Evolutionary conservation across 768 basidiomycete species (phyloP), one percentile per base, ranked within the genome.

Genomic region (Cystoderma amianthinum): DNA sequence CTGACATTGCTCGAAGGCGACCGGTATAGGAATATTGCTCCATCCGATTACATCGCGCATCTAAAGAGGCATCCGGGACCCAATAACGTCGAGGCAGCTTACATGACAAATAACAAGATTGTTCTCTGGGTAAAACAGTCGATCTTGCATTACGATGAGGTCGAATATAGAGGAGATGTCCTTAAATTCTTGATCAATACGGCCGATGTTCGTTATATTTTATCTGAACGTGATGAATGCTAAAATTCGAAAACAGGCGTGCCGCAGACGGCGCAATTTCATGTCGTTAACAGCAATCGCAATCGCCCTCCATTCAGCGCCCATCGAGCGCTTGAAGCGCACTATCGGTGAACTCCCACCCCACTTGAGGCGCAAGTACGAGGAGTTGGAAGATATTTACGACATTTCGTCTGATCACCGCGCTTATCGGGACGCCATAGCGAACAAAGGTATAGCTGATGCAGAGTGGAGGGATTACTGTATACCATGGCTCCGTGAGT

Each of bases 1-100:
- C 60, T 74, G 10, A 63, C 70, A 2, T 47, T 71, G 9, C 53
- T 72, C 9, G 72, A 74, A 50, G 65, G 67, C 13, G 67, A 71
- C 41, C 56, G 50, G 38, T 72, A 66, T 46, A 51, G 49, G 15
- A 49, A 56, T 16, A 61, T 73, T 13, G 52, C 58, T 28, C 62
- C 69, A 1, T 58, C 60, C 3, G 71, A 72, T 50, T 73, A 67
- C 36, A 61, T 74, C 30, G 57, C 57, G 13, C 62, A 72, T 48
- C 53, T 70, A 12, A 48, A 56, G 25, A 53, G 50, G 20, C 50
- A 53, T 17, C 45, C 57, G 9, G 55, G 56, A 4, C 43, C 45
- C 16, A 67, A 65, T 44, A 60, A 55, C 5, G 53, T 71, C 5
- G 59, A 63, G 33, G 56, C 46, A 9, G 62, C 63, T 3, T 56